Percentiles rank a stretch among this genome's conserved stretches.
phyloP scores from a whole-genome alignment of 2,329 filamentous ascomycete genomes.

The Neonectria punicea region DNA sequence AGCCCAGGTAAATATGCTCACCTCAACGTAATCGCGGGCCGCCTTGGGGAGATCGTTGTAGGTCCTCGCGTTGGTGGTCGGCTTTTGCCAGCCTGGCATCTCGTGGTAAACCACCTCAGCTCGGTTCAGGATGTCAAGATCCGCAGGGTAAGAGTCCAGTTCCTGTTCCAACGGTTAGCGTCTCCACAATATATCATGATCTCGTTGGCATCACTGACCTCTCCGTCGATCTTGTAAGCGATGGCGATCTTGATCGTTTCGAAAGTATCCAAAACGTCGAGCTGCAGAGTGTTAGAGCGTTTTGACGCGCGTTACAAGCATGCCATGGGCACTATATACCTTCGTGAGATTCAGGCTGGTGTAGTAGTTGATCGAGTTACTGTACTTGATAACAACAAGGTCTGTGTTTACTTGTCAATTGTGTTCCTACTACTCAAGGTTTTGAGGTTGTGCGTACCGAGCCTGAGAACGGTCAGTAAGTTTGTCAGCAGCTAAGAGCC shows the following conservation, averaged over 20 bases:
- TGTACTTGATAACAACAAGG: constrained; percentile 76
- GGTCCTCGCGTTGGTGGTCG: constrained; percentile 68
- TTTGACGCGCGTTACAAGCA: constrained; percentile 12
- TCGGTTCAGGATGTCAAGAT: constrained; percentile 65
- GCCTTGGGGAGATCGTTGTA: constrained; percentile 72
- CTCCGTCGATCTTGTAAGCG: constrained; percentile 66
- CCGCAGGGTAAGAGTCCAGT: constrained; percentile 68
- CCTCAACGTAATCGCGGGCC: constrained; percentile 72
- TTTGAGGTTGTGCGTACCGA: constrained; percentile 40
- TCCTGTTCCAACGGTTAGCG: constrained; percentile 42
- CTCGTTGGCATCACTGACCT: constrained; percentile 34
- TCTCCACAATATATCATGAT: constrained; percentile 36
- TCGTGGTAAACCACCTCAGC: constrained; percentile 75
- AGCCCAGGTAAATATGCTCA: constrained; percentile 34
- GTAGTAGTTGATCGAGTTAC: constrained; percentile 71
- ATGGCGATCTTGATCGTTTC: constrained; percentile 78
- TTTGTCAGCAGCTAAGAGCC: constrained; percentile 31
- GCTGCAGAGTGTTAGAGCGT: constrained; percentile 25
- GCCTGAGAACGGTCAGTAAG: constrained; percentile 40
- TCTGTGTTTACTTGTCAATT: constrained; percentile 53
- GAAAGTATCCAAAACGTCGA: constrained; percentile 74
- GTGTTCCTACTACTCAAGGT: constrained; percentile 22
- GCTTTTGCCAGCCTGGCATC: constrained; percentile 74
- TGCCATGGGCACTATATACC: constrained; percentile 24
- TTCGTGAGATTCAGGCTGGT: constrained; percentile 69